Base-by-base conservation (phyloP, 495 filamentous ascomycete species). In the Daldinia decipiens region DNA sequence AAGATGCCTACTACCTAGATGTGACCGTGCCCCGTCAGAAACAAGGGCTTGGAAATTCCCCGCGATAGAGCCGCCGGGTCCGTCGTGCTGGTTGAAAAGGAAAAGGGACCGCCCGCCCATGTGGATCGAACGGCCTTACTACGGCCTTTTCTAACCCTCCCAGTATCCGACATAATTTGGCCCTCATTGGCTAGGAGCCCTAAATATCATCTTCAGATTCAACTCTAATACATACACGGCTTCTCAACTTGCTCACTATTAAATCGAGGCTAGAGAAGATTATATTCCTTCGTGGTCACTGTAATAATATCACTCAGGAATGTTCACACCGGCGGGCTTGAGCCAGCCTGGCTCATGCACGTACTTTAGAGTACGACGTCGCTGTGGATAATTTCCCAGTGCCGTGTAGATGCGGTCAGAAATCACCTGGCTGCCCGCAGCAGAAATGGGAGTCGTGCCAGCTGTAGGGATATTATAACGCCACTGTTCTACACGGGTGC, bases 21-120 rank as follows among this genome's bases (percentile, higher is more conserved):
- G 55, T 60, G 67, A 60, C 38, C 45, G 61, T 65, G 59, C 50
- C n/a, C 64, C 59, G 32, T 60, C 26, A 72, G 65, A 72, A 64
- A 72, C 70, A 72, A 68, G 65, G 65, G 70, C 65, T 15, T 56
- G 51, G 39, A 53, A 74, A 77, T 75, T 75, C 75, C 73, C 75
- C 75, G 75, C 67, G 73, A 75, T 75, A 73, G 75, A 77, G 73
- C 75, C 75, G 75, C 62, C 67, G 51, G 69, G 60, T 59, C 62
- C 53, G 69, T 67, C 69, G 38, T 52, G 56, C 15, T 50, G 29
- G 45, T 31, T 60, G 47, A 32, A 39, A 67, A 67, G 59, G 47
- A 59, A 36, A 57, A 71, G 59, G 64, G 58, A 62, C 63, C 62
- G 52, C 47, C 63, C 62, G 52, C 63, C 53, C 75, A 73, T 77